Conservation (phyloP, 2,329 filamentous ascomycete species). For the Emydomyces testavorans region DNA sequence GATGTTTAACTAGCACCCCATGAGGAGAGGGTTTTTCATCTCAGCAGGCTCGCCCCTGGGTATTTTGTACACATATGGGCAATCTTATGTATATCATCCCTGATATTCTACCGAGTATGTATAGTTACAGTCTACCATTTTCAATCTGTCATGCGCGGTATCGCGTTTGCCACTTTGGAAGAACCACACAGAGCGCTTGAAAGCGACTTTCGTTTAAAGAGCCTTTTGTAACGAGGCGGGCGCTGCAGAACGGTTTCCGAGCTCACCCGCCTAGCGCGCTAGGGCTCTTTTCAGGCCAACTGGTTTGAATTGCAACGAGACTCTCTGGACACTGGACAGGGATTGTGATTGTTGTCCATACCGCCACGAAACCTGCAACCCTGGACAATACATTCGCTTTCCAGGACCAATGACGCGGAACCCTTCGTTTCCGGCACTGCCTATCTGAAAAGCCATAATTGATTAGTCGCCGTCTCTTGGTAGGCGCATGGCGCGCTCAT, state of each 20-base stretch:
- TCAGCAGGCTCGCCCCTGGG: too few species aligned
- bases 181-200: too few species aligned
- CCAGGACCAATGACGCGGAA: not conserved
- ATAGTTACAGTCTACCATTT: too few species aligned
- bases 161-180: too few species aligned
- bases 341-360: not conserved
- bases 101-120: too few species aligned
- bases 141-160: too few species aligned
- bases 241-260: not conserved
- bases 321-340: not conserved
- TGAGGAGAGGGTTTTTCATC: too few species aligned
- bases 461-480: conserved; percentile 1
- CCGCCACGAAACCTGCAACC: not conserved
- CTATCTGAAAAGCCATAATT: not conserved
- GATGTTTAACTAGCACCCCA: too few species aligned
- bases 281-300: not conserved
- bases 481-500: conserved; percentile 8
- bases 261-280: conserved; percentile 4
- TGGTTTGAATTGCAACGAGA: conserved; percentile 1
- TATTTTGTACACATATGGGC: too few species aligned
- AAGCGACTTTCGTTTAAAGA: too few species aligned
- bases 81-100: too few species aligned
- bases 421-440: not conserved
- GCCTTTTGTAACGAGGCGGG: too few species aligned
- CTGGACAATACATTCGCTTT: not conserved